phyloP scores from a whole-genome alignment of 2,329 filamentous ascomycete genomes.

The Cladorrhinum sp. region DNA sequence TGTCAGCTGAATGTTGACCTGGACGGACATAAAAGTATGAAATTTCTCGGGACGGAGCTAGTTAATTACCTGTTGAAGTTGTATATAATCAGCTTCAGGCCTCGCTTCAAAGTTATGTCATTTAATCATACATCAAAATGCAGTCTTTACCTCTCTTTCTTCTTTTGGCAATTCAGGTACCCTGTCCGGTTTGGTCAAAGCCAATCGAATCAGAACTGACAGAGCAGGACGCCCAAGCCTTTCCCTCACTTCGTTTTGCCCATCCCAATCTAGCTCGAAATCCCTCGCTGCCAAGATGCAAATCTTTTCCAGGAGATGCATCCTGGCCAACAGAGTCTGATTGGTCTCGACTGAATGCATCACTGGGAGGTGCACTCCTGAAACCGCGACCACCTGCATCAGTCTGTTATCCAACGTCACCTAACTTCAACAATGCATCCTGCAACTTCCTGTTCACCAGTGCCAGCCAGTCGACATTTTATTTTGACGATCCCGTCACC shows the following conservation, averaged over 20 bases:
- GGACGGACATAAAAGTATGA: no score
- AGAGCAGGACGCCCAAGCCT: neutral
- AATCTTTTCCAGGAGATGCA: slow-evolving; percentile 3
- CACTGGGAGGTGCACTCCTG: slow-evolving; percentile 31
- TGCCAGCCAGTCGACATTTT: slow-evolving; percentile 27
- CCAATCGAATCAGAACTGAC: neutral
- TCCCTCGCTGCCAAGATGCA: neutral
- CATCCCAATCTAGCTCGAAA: neutral
- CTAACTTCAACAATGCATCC: slow-evolving; percentile 25
- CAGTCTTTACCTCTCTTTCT: neutral
- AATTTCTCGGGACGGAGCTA: no score
- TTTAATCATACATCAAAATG: neutral
- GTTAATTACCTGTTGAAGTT: no score
- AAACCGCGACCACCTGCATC: slow-evolving; percentile 31
- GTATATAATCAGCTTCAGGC: neutral
- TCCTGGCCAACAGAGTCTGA: slow-evolving; percentile 18
- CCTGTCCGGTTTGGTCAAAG: neutral
- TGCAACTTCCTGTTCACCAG: slow-evolving; percentile 25
- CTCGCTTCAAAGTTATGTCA: neutral
- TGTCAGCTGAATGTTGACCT: neutral
- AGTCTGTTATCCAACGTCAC: slow-evolving; percentile 31
- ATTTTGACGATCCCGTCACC: slow-evolving; percentile 33
- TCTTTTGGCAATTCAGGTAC: neutral
- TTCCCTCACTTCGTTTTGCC: neutral
- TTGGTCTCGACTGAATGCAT: slow-evolving; percentile 30